Percentiles rank a stretch among this genome's conserved stretches.
Evolutionary conservation across 2,329 filamentous ascomycete genomes (phyloP).

Genomic region (Aspergillus sp.): DNA sequence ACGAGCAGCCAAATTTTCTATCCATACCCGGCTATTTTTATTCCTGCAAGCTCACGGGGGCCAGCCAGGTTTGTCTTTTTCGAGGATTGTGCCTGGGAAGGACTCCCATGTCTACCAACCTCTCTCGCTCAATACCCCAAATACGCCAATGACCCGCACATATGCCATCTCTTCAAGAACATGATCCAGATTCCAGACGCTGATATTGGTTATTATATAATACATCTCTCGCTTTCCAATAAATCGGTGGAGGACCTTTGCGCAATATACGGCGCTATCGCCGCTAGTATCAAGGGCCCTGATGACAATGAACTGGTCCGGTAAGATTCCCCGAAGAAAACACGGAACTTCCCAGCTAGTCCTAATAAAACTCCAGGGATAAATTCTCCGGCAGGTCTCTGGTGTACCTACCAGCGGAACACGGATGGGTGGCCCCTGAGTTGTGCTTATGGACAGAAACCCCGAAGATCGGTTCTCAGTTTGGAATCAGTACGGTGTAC

Average conservation of each 20-base stretch:
- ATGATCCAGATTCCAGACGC: conserved; percentile 1
- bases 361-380: background rate
- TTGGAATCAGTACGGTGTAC: conserved; percentile 1
- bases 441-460: conserved; percentile 1
- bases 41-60: background rate
- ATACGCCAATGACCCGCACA: background rate
- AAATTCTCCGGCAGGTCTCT: background rate
- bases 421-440: background rate
- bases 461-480: background rate
- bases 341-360: too few relatives aligned
- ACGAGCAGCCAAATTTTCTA: background rate
- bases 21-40: background rate
- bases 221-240: too few relatives aligned
- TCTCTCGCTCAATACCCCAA: background rate
- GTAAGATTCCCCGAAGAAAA: background rate
- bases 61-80: background rate
- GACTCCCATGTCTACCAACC: background rate
- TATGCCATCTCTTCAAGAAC: background rate
- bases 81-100: conserved; percentile 5
- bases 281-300: background rate
- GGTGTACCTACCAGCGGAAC: background rate
- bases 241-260: background rate
- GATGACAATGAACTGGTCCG: background rate
- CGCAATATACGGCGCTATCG: background rate
- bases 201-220: background rate